These are phyloP conservation scores for Globisporangium abappressorium DNA, from an alignment of 352 stramenopile genomes.

Conservation along the genomic window DNA sequence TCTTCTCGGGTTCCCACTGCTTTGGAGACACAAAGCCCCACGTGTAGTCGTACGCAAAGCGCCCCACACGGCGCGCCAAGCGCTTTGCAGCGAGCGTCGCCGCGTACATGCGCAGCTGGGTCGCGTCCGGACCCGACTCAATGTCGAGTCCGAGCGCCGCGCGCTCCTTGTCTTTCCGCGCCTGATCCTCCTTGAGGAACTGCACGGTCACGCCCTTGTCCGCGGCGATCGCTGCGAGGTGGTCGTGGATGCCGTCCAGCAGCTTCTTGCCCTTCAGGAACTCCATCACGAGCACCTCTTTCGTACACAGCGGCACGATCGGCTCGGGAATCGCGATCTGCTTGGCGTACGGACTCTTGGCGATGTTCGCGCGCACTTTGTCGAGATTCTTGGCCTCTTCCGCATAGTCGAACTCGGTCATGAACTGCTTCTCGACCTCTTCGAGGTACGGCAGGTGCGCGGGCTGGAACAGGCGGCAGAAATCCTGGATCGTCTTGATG, in stretches of 20 bases:
- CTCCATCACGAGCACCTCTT: conserved; percentile 96
- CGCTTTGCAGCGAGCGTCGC: conserved; percentile 41
- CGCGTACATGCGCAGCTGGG: conserved; percentile 55
- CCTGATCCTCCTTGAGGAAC: conserved; percentile 77
- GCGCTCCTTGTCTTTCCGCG: conserved; percentile 64
- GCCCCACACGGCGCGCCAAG: conserved; percentile 31
- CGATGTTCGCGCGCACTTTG: conserved; percentile 88
- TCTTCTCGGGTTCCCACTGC: conserved; percentile 35
- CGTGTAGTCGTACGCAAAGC: conserved; percentile 80
- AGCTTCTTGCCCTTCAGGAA: conserved; percentile 88
- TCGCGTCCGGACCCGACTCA: conserved; percentile 60
- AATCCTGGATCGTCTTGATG: conserved; percentile 96
- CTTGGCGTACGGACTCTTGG: conserved; percentile 62
- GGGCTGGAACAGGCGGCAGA: conserved; percentile 94
- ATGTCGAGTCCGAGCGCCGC: conserved; percentile 63
- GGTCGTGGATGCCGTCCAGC: conserved; percentile 85
- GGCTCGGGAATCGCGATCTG: conserved; percentile 84
- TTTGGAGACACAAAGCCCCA: conserved; percentile 71
- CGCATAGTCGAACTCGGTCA: conserved; percentile 97
- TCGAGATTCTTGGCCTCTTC: conserved; percentile 91
- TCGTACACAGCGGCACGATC: conserved; percentile 89
- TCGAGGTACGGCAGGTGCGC: conserved; percentile 91
- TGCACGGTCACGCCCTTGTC: conserved; percentile 86
- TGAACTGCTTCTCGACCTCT: conserved; percentile 97
- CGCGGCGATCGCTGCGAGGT: conserved; percentile 87